Evolutionary conservation across 2,329 filamentous ascomycete species (phyloP).

Genomic region (Hypoxylon sp.): DNA sequence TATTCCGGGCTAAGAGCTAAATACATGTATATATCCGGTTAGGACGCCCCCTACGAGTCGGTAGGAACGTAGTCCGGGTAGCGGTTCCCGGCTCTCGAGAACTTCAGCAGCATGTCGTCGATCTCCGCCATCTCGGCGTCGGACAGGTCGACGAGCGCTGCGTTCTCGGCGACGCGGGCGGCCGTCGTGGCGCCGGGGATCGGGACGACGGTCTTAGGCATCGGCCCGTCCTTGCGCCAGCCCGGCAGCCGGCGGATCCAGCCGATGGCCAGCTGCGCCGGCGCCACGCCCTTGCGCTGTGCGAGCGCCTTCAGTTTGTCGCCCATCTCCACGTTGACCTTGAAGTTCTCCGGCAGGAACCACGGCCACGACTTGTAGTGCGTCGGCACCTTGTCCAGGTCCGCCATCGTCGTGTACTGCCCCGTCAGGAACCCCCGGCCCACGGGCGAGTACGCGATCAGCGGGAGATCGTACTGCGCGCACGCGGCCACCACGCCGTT

Average conservation of each 20-base stretch:
- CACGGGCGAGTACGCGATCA: slow-evolving; percentile 77
- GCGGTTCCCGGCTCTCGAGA: slow-evolving; percentile 57
- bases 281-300: slow-evolving; percentile 64
- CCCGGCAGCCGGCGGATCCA: slow-evolving; percentile 64
- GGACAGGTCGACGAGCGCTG: slow-evolving; percentile 56
- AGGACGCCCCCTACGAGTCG: slow-evolving; percentile 54
- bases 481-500: slow-evolving; percentile 55
- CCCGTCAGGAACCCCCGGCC: slow-evolving; percentile 66
- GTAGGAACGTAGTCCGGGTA: slow-evolving; percentile 52
- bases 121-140: slow-evolving; percentile 61
- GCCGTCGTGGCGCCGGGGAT: slow-evolving; percentile 70
- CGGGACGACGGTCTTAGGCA: slow-evolving; percentile 62
- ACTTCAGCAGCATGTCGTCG: slow-evolving; percentile 56
- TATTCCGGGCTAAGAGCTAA: too few species aligned
- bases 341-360: slow-evolving; percentile 69
- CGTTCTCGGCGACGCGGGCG: slow-evolving; percentile 68
- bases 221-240: slow-evolving; percentile 57
- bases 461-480: slow-evolving; percentile 69
- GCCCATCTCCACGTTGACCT: slow-evolving; percentile 70
- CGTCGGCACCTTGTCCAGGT: slow-evolving; percentile 56
- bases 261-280: slow-evolving; percentile 70
- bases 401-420: slow-evolving; percentile 57
- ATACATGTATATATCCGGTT: too few species aligned
- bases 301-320: slow-evolving; percentile 65
- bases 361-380: slow-evolving; percentile 58